phyloP scores from a whole-genome alignment of 371 early-diverging fungal species.

The Mucor ambiguus region DNA sequence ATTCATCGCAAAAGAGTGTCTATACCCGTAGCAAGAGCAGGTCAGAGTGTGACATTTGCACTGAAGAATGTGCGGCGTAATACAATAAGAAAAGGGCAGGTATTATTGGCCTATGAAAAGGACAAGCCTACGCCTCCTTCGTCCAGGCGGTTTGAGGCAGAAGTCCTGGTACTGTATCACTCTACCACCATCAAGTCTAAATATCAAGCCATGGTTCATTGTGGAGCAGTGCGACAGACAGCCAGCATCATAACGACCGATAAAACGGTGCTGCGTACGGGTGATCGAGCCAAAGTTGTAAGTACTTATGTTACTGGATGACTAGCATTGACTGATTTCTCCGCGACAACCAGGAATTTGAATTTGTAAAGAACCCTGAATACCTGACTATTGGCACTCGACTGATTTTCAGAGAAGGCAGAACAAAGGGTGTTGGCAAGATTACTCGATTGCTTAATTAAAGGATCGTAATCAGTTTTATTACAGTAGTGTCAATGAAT shows the following conservation, averaged over 20 bases:
- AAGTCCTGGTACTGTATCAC: constrained; percentile 87
- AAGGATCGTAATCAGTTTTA: background rate
- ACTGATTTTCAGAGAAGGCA: constrained; percentile 84
- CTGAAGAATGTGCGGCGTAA: constrained; percentile 82
- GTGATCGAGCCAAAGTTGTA: constrained; percentile 84
- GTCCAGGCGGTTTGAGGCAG: constrained; percentile 85
- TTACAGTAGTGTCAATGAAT: constrained; percentile 1
- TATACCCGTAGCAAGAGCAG: constrained; percentile 78
- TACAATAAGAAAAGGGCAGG: constrained; percentile 89
- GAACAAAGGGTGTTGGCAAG: constrained; percentile 93
- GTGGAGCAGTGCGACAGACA: constrained; percentile 89
- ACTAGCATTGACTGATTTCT: background rate
- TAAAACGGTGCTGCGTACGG: constrained; percentile 77
- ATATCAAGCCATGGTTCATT: constrained; percentile 96
- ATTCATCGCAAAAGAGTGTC: constrained; percentile 89
- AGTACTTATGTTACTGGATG: constrained; percentile 21
- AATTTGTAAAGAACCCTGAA: constrained; percentile 85
- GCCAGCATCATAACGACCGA: constrained; percentile 82
- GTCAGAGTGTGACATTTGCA: constrained; percentile 86
- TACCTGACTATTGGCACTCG: constrained; percentile 77
- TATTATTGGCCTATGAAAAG: constrained; percentile 67
- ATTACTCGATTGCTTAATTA: constrained; percentile 54
- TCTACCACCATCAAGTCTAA: constrained; percentile 86
- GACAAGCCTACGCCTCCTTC: constrained; percentile 63
- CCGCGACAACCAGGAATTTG: constrained; percentile 50